Percentiles rank a stretch among this genome's conserved stretches.
Evolutionary conservation across 495 filamentous ascomycete species (phyloP).

Genomic region (Clavariopsis aquatica): DNA sequence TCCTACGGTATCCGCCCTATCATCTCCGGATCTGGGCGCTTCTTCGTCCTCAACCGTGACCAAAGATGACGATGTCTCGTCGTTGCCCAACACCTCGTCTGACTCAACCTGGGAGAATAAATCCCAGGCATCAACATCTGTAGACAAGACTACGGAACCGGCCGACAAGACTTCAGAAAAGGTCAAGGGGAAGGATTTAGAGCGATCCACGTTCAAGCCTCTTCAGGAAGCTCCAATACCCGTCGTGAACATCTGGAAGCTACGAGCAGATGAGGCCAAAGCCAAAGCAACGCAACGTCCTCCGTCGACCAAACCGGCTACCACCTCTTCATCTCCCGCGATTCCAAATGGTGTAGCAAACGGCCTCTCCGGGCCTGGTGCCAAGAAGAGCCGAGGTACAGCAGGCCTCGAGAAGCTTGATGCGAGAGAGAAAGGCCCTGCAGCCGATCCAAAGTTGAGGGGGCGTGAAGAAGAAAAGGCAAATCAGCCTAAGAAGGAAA

Average conservation of each 20-base stretch:
- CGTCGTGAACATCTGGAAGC: conserved; percentile 80
- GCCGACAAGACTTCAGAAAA: conserved; percentile 39
- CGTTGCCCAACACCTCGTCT: conserved; percentile 63
- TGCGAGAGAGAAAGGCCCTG: conserved; percentile 35
- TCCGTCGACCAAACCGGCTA: conserved; percentile 39
- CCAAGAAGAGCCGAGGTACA: conserved; percentile 41
- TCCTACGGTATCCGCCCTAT: conserved; percentile 55
- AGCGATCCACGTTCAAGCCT: conserved; percentile 53
- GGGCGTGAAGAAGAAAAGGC: conserved; percentile 50
- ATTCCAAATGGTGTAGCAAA: conserved; percentile 13
- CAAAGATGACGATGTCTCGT: conserved; percentile 72
- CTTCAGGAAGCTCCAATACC: conserved; percentile 81
- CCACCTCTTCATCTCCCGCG: neutral
- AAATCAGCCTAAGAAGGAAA: conserved; percentile 35
- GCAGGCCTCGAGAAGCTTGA: conserved; percentile 26
- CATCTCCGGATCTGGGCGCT: conserved; percentile 67
- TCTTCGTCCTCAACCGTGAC: conserved; percentile 63
- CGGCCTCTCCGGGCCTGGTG: neutral
- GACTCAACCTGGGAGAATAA: conserved; percentile 69
- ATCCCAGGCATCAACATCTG: conserved; percentile 57
- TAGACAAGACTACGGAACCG: conserved; percentile 38
- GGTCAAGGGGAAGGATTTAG: conserved; percentile 54
- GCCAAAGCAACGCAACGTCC: conserved; percentile 56
- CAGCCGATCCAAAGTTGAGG: conserved; percentile 34
- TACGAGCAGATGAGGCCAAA: conserved; percentile 68